Evolutionary conservation across 1,139 yeast genomes (phyloP), one percentile per base, ranked within the genome.

Genomic region (Candida sanyaensis): DNA sequence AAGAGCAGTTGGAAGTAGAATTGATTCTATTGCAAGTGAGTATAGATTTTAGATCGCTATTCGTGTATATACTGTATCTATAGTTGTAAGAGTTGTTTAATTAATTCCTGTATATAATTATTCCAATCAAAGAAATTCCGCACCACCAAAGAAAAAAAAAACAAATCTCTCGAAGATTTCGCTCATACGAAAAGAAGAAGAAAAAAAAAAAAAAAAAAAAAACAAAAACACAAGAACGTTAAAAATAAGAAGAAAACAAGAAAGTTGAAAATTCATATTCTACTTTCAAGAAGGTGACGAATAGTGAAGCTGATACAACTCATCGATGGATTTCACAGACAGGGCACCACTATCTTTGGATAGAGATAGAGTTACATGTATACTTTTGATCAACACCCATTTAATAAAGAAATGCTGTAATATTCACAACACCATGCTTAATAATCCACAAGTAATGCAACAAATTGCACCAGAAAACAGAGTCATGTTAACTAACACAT

Each of bases 331-430:
- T 27, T 48, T 47, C 41, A 39, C 49, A 10, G 55, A 51, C 44
- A 45, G 54, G 31, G 54, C 63, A 4, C 50, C 54, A 3, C 50
- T 64, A 37, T 54, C 59, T 2, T 46, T 65, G 26, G 80, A 75
- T 61, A 60, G 73, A 58, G 73, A 77, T 48, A 63, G 84, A 37
- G 83, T 79, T 24, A 76, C 81, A 10, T 75, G 80, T 28, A 66
- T 80, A 30, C 64, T 81, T 29, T 70, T 79, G 47, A 79, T 81
- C 44, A 81, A 81, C 55, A 71, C 83, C 2, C 78, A 76, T 44
- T 69, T 81, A 34, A 68, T 81, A 59, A 78, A 78, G 46, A 77
- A 78, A 51, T 78, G 84, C 10, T 64, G 73, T 40, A 62, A 63
- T 44, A 62, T 75, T 33, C 71, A 75, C 50, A 66, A 66, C 43